Conservation (phyloP, 148 eudicot species). For the Rhododendron simsii region DNA sequence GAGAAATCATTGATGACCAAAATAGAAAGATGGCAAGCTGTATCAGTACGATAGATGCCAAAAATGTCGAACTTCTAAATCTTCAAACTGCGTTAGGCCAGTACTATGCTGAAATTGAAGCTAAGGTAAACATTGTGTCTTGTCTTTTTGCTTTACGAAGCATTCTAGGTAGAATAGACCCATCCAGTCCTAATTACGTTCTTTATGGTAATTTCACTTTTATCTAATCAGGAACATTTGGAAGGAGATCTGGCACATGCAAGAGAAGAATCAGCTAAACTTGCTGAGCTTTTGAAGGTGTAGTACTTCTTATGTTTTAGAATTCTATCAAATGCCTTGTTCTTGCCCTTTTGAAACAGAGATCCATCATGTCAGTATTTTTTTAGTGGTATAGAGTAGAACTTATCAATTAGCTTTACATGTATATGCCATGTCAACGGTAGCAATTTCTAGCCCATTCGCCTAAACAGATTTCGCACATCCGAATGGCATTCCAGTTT, state of each 20-base stretch:
- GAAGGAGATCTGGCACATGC: constrained; percentile 60
- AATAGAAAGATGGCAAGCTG: constrained; percentile 62
- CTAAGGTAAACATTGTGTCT: constrained; percentile 55
- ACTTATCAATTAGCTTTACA: not conserved
- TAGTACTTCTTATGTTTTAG: not conserved
- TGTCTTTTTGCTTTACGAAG: not conserved
- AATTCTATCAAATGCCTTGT: not conserved
- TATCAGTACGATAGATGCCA: constrained; percentile 63
- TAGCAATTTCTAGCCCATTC: not conserved
- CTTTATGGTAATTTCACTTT: not conserved
- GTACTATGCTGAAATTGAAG: constrained; percentile 97
- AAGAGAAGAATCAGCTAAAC: constrained; percentile 69
- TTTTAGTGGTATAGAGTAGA: not conserved
- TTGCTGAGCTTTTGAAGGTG: constrained; percentile 65
- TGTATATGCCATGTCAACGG: not conserved
- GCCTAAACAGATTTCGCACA: not conserved
- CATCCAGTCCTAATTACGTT: not conserved
- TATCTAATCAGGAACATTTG: constrained; percentile 62
- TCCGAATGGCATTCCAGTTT: not conserved
- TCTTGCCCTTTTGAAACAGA: not conserved
- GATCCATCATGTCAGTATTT: not conserved
- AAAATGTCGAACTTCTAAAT: constrained; percentile 81
- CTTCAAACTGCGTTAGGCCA: constrained; percentile 98
- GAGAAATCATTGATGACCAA: constrained; percentile 74
- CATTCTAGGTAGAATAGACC: not conserved